Evolutionary conservation across 2,329 filamentous ascomycete genomes (phyloP).

Genomic region (Fusarium pilosicola): DNA sequence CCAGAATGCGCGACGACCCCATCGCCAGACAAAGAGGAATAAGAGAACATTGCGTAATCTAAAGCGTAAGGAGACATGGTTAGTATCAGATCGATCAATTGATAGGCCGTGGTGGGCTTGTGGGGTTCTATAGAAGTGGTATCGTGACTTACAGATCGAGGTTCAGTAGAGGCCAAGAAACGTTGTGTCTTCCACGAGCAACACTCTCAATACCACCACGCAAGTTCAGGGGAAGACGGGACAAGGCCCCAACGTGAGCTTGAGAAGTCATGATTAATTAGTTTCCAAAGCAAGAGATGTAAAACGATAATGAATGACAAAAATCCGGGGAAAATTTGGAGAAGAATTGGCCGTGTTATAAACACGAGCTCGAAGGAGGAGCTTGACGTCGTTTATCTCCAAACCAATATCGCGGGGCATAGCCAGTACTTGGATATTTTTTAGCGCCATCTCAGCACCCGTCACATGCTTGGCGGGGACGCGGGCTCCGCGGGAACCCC

Average conservation of each 20-base stretch:
- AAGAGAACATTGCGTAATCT: conserved; percentile 90
- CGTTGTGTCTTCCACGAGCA: conserved; percentile 65
- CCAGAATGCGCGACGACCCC: conserved; percentile 81
- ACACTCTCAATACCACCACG: conserved; percentile 72
- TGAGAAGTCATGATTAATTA: conserved; percentile 22
- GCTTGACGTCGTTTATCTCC: conserved; percentile 34
- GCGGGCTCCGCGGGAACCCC: conserved; percentile 22
- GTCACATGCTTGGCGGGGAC: conserved; percentile 40
- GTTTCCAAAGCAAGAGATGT: background rate
- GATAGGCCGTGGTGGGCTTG: background rate
- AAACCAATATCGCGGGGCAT: conserved; percentile 39
- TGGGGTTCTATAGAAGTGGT: background rate
- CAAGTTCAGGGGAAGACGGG: conserved; percentile 76
- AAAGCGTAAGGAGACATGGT: background rate
- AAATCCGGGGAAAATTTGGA: background rate
- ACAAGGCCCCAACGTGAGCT: conserved; percentile 70
- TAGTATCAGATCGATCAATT: background rate
- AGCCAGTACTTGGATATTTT: conserved; percentile 49
- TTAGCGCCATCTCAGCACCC: conserved; percentile 36
- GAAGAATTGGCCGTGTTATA: conserved; percentile 15
- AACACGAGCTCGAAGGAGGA: conserved; percentile 18
- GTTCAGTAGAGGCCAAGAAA: conserved; percentile 69
- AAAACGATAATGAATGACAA: conserved; percentile 4
- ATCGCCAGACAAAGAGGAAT: conserved; percentile 85
- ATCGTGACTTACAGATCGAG: conserved; percentile 71